These are phyloP conservation scores for Dictyostelium firmibasis DNA, from an alignment of 78 protist genomes.

Conservation along the genomic window DNA sequence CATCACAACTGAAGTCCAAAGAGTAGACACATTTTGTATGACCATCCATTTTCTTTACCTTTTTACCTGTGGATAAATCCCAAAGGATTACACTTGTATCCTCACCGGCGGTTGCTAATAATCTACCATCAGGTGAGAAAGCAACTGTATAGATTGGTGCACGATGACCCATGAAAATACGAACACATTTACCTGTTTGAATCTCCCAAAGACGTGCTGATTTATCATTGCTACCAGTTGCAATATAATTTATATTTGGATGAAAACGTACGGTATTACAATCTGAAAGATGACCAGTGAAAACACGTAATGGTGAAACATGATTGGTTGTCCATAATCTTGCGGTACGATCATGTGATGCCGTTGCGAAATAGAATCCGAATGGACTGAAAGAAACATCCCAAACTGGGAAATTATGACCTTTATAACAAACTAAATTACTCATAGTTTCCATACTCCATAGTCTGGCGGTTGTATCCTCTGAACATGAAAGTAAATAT, in stretches of 20 bases:
- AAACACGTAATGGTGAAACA: constrained; percentile 86
- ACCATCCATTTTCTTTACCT: constrained; percentile 76
- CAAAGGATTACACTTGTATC: constrained; percentile 81
- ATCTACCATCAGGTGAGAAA: constrained; percentile 86
- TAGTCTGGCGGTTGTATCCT: constrained; percentile 88
- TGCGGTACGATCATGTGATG: constrained; percentile 93
- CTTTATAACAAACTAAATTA: constrained; percentile 89
- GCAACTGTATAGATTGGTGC: constrained; percentile 81
- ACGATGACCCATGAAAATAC: constrained; percentile 89
- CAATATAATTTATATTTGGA: constrained; percentile 93
- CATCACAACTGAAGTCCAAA: constrained; percentile 65
- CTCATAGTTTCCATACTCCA: constrained; percentile 89
- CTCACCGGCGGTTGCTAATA: constrained; percentile 88
- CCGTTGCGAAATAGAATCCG: constrained; percentile 94
- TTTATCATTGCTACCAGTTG: constrained; percentile 92
- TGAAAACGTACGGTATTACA: constrained; percentile 94
- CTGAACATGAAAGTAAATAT: constrained; percentile 82
- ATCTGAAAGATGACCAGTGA: constrained; percentile 93
- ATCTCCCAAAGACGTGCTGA: constrained; percentile 82
- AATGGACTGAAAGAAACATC: constrained; percentile 88
- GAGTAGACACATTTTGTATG: constrained; percentile 83
- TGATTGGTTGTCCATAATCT: constrained; percentile 93
- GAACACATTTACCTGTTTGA: constrained; percentile 86
- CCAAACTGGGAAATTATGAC: constrained; percentile 96
- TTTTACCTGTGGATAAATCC: constrained; percentile 84